phyloP scores from a whole-genome alignment of 2,329 filamentous ascomycete genomes.

The Fusarium udum region DNA sequence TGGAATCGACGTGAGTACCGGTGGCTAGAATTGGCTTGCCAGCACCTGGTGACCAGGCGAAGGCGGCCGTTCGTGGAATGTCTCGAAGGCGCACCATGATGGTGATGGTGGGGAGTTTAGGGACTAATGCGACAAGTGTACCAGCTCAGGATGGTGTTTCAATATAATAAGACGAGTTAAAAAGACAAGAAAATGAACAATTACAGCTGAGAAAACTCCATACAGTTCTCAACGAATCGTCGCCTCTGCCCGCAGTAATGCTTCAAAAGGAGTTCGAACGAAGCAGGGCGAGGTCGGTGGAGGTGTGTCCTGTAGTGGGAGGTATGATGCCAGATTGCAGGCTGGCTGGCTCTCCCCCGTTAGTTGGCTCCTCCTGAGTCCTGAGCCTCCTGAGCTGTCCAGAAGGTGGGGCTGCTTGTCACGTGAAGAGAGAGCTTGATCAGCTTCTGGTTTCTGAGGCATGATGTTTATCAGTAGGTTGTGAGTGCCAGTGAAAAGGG shows the following conservation, averaged over 20 bases:
- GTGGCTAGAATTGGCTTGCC: conserved; percentile 86
- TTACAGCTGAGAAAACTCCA: conserved; percentile 33
- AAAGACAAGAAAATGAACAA: conserved; percentile 32
- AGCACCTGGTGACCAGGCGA: conserved; percentile 91
- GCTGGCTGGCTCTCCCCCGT: conserved; percentile 34
- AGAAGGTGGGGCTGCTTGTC: conserved; percentile 34
- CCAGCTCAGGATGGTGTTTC: conserved; percentile 36
- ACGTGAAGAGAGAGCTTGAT: conserved; percentile 41
- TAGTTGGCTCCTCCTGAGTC: conserved; percentile 43
- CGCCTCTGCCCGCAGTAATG: conserved; percentile 47
- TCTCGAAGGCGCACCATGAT: conserved; percentile 95
- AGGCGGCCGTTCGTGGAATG: conserved; percentile 95
- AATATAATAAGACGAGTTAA: conserved; percentile 24
- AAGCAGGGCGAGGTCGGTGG: conserved; percentile 40
- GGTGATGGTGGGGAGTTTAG: conserved; percentile 44
- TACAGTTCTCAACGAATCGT: conserved; percentile 30
- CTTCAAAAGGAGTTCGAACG: conserved; percentile 31
- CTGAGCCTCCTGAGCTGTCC: conserved; percentile 44
- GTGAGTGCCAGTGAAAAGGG: neutral
- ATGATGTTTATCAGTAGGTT: neutral
- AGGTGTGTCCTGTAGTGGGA: conserved; percentile 42
- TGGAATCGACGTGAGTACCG: conserved; percentile 96
- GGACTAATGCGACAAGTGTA: conserved; percentile 38
- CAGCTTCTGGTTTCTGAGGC: neutral
- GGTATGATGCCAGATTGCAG: conserved; percentile 60